Evolutionary conservation across 2,329 filamentous ascomycete genomes (phyloP).

Genomic region (Botryotinia narcissicola): DNA sequence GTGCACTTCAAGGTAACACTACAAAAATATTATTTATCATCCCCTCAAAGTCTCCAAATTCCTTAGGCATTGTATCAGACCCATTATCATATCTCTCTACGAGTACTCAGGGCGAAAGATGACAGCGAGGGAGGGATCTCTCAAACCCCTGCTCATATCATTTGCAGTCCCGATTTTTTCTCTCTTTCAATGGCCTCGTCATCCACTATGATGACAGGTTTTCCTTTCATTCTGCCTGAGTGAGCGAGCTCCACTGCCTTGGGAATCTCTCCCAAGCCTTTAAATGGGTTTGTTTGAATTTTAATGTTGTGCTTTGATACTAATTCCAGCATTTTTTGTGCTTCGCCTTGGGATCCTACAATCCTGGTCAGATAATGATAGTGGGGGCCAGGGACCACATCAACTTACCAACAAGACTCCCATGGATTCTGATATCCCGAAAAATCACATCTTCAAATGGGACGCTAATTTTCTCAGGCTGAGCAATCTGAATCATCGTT

Average conservation of each 20-base stretch:
- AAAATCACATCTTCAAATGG: conserved; percentile 51
- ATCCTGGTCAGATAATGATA: conserved; percentile 6
- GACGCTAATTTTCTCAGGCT: conserved; percentile 43
- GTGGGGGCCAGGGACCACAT: conserved; percentile 8
- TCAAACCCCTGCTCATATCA: conserved; percentile 20
- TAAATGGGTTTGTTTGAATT: conserved; percentile 51
- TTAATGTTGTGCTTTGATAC: conserved; percentile 48
- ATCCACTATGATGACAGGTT: conserved; percentile 54
- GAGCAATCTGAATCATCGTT: conserved; percentile 57
- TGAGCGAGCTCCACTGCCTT: conserved; percentile 51
- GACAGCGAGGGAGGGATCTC: not conserved
- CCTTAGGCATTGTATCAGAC: not conserved
- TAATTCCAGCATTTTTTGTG: conserved; percentile 47
- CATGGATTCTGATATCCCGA: conserved; percentile 51
- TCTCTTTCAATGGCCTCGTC: conserved; percentile 37
- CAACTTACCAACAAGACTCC: conserved; percentile 41
- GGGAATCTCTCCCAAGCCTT: conserved; percentile 51
- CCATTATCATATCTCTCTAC: not conserved
- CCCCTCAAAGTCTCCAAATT: not conserved
- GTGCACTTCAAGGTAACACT: not conserved
- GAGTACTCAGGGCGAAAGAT: not conserved
- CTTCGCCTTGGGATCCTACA: conserved; percentile 45
- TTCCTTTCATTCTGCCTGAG: conserved; percentile 53
- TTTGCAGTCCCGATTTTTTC: conserved; percentile 28
- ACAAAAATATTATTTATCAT: not conserved